phyloP scores from a whole-genome alignment of 1,284 basidiomycete genomes.

The Anthracocystis walkeri region DNA sequence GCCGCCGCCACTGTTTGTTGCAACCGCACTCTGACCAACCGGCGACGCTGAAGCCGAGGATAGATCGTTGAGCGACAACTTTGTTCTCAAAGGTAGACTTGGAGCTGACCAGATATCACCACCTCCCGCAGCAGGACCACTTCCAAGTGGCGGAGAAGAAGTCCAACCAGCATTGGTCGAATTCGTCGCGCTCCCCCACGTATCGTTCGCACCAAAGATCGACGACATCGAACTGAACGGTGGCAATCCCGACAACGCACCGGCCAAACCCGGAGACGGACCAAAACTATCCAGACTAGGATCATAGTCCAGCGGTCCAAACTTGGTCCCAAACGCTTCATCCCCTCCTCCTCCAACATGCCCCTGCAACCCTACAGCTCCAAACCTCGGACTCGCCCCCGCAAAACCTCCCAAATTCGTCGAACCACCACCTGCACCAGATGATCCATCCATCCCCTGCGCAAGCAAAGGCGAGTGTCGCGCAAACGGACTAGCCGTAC shows the following conservation, averaged over 20 bases:
- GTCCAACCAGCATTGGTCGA: slow-evolving; percentile 27
- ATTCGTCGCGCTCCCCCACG: slow-evolving; percentile 28
- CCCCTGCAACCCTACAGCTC: slow-evolving; percentile 15
- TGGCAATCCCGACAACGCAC: slow-evolving; percentile 7
- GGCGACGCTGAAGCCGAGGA: slow-evolving; percentile 5
- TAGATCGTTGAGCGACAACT: slow-evolving; percentile 28
- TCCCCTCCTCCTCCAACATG: slow-evolving; percentile 2
- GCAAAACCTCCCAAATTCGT: slow-evolving; percentile 13
- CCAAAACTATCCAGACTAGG: slow-evolving; percentile 42
- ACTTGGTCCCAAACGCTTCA: slow-evolving; percentile 30
- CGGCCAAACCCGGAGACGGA: slow-evolving; percentile 26
- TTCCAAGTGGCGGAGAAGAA: slow-evolving; percentile 40
- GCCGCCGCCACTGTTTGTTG: not conserved
- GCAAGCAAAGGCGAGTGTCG: slow-evolving; percentile 40
- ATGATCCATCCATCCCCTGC: slow-evolving; percentile 22
- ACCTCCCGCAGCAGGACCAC: not conserved
- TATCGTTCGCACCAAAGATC: slow-evolving; percentile 37
- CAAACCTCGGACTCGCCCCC: slow-evolving; percentile 40
- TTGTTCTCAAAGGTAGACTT: slow-evolving; percentile 19
- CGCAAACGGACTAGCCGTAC: slow-evolving; percentile 32
- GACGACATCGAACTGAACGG: slow-evolving; percentile 35
- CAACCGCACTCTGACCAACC: not conserved
- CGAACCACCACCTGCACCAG: not conserved
- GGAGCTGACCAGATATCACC: slow-evolving; percentile 51
- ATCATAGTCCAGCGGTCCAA: slow-evolving; percentile 47